phyloP scores from a whole-genome alignment of 176 grass and related monocot genomes.

The Chloris gayana region DNA sequence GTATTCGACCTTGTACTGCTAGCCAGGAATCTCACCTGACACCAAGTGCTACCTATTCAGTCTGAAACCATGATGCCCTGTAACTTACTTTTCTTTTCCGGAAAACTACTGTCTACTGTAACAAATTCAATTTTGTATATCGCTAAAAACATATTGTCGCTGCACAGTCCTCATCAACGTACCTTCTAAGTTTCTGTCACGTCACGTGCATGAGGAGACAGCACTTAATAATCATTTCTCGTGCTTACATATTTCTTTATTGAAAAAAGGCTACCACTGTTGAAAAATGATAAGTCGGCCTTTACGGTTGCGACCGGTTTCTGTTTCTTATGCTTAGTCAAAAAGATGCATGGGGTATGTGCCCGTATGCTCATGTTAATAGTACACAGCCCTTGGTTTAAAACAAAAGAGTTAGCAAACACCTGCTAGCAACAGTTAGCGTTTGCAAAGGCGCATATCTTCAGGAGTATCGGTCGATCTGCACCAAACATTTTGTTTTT shows the following conservation, averaged over 20 bases:
- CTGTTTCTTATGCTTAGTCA: slow-evolving; percentile 40
- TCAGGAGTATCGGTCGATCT: too few relatives aligned
- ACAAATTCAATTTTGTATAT: not conserved
- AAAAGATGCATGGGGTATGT: slow-evolving; percentile 4
- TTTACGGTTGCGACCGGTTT: not conserved
- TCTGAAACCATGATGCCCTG: not conserved
- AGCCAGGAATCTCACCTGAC: not conserved
- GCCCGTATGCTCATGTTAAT: not conserved
- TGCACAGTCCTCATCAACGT: not conserved
- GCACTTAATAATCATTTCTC: not conserved
- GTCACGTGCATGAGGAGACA: not conserved
- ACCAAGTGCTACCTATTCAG: not conserved
- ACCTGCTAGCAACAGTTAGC: slow-evolving; percentile 12
- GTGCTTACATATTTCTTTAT: not conserved
- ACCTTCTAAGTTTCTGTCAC: slow-evolving; percentile 11
- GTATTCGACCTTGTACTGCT: slow-evolving; percentile 13
- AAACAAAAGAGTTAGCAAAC: not conserved
- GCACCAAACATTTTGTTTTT: too few relatives aligned
- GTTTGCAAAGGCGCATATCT: slow-evolving; percentile 22
- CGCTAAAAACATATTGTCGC: not conserved
- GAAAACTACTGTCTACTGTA: not conserved
- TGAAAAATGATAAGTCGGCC: not conserved
- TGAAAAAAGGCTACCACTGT: not conserved
- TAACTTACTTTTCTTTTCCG: not conserved
- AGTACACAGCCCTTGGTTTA: not conserved